Base-by-base conservation (phyloP, 176 grass and related monocot genomes). In the Alopecurus myosuroides region DNA sequence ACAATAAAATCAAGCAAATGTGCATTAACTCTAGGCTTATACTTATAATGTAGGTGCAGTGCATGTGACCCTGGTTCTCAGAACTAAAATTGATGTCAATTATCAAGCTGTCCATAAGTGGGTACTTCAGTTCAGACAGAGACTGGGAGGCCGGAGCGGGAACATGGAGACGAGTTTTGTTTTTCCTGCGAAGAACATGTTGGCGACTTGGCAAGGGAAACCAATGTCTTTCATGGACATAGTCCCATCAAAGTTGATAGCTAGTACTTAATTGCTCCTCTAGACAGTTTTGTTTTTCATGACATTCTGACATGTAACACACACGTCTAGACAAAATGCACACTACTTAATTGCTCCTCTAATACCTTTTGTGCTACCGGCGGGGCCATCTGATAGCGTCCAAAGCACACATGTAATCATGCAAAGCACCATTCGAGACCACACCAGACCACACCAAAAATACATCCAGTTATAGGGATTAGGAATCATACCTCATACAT, bases 1-100 rank as follows among this genome's bases (percentile, higher is more conserved):
- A 12, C 42, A 85, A 85, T 48, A 70, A 37, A 84, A 23, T 22
- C 0, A 83, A 87, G 10, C 58, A 64, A 55, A 14, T 22, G 20
- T 28, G 22, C 2, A 1, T 68, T 58, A 22, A 57, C 7, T 88
- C 4, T 20, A 79, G 57, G 41, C 13, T 79, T 67, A 11, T n/a
- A n/a, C n/a, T n/a, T 84, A 37, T 65, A 75, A 65, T 29, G 30
- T 36, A 28, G 20, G 70, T 73, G 26, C 12, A 49, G 17, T 88
- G 63, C 53, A 74, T 40, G 80, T 66, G 68, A 66, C 3, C 1
- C 36, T 68, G 46, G 69, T 80, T 89, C 48, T 80, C 20, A 46
- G 33, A 79, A 42, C 56, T 1, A 28, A 35, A 64, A 29, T 20
- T 68, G 25, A 35, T 20, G 57, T 15, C 52, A 66, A 66, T 44